Conservation (phyloP, 192 early-diverging fungal genomes). For the Backusella tuberculispora region DNA sequence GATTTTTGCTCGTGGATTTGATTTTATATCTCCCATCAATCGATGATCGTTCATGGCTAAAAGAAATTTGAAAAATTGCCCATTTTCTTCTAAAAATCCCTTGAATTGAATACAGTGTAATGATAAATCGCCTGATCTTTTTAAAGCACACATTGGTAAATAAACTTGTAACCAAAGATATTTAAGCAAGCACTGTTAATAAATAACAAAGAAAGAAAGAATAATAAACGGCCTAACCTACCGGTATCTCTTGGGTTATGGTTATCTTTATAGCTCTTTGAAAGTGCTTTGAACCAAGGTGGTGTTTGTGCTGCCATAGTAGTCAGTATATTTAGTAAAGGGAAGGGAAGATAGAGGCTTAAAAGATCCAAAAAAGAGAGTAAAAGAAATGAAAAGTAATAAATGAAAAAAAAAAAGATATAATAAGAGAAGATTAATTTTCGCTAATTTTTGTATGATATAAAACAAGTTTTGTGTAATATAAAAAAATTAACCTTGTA, state of each 20-base stretch:
- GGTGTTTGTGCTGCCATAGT: slow-evolving; percentile 7
- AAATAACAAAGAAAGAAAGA: neutral
- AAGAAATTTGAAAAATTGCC: slow-evolving; percentile 62
- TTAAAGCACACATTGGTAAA: slow-evolving; percentile 42
- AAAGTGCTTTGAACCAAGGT: slow-evolving; percentile 31
- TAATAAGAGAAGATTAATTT: slow-evolving; percentile 1
- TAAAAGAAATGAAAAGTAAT: neutral
- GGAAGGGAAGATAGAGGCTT: neutral
- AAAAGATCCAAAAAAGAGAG: neutral
- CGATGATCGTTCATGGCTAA: slow-evolving; percentile 70
- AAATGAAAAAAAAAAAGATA: neutral
- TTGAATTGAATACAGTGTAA: slow-evolving; percentile 67
- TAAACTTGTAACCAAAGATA: slow-evolving; percentile 22
- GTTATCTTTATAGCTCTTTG: slow-evolving; percentile 40
- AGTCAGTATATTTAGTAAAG: too few species aligned
- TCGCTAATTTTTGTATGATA: neutral
- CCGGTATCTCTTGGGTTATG: slow-evolving; percentile 24
- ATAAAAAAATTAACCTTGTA: slow-evolving; percentile 1
- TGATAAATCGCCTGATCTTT: slow-evolving; percentile 51
- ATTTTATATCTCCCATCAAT: slow-evolving; percentile 72
- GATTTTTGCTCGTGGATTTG: slow-evolving; percentile 63
- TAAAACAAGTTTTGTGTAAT: slow-evolving; percentile 6
- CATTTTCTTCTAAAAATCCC: slow-evolving; percentile 67
- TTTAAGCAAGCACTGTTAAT: neutral
- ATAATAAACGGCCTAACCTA: neutral